Conservation (phyloP, 2,329 filamentous ascomycete species). For the Immersiporthe knoxdaviesiana region DNA sequence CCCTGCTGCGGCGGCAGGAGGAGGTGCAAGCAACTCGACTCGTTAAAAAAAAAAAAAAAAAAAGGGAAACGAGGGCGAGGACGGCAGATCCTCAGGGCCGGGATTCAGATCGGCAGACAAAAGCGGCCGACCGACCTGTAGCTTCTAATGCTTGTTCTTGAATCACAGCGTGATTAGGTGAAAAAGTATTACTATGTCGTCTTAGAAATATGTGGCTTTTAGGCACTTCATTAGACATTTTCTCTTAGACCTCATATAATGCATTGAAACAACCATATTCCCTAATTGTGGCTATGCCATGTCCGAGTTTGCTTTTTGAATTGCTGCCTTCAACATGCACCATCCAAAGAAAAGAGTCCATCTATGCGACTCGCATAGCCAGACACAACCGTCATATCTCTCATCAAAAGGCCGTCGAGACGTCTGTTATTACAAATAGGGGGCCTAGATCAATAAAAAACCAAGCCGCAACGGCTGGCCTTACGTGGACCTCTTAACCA, state of each 20-base stretch:
- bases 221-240: not conserved
- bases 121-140: not conserved
- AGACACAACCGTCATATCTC: conserved; percentile 6
- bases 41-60: not conserved
- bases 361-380: not conserved
- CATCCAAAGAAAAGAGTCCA: not conserved
- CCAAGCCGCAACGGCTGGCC: not conserved
- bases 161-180: no score
- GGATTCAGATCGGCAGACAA: not conserved
- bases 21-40: not conserved
- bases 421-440: no score
- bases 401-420: no score
- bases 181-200: no score
- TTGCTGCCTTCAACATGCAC: not conserved
- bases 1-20: not conserved
- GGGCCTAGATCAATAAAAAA: no score
- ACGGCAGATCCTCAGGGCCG: no score
- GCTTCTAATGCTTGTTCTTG: not conserved
- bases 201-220: not conserved
- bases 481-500: conserved; percentile 31
- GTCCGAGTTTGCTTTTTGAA: not conserved
- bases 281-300: no score
- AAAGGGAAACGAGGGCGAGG: not conserved
- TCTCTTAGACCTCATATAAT: not conserved
- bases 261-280: not conserved